A percentile compares a stretch with the other conserved stretches of the same genome.
These are phyloP conservation scores for Plasmopara viticola DNA, from an alignment of 352 stramenopile species.

Conservation along the genomic window DNA sequence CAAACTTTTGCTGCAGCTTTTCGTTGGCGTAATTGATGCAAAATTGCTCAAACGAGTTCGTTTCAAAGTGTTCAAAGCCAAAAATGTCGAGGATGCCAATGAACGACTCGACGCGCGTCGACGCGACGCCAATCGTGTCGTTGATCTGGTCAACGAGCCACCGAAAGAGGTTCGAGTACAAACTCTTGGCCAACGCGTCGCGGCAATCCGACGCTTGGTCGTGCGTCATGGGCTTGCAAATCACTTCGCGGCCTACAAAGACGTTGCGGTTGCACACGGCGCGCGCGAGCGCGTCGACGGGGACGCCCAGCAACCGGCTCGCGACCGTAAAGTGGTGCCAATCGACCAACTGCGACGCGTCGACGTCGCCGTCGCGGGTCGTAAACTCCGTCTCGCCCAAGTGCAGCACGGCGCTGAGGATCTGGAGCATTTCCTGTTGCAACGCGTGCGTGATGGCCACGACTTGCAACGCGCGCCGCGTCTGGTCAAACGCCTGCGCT, in stretches of 20 bases:
- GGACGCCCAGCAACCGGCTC: slow-evolving; percentile 53
- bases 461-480: slow-evolving; percentile 79
- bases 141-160: slow-evolving; percentile 95
- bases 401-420: slow-evolving; percentile 87
- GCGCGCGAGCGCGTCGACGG: slow-evolving; percentile 47
- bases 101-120: slow-evolving; percentile 45
- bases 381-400: slow-evolving; percentile 89
- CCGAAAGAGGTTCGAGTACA: slow-evolving; percentile 93
- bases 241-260: slow-evolving; percentile 74
- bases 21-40: slow-evolving; percentile 93
- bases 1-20: slow-evolving; percentile 87
- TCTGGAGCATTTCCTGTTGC: slow-evolving; percentile 84
- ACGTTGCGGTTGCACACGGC: slow-evolving; percentile 79
- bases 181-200: slow-evolving; percentile 92
- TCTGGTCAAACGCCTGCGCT: slow-evolving; percentile 25
- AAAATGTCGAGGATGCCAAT: slow-evolving; percentile 94
- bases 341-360: slow-evolving; percentile 62
- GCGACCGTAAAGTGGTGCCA: slow-evolving; percentile 48
- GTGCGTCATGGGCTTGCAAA: slow-evolving; percentile 77
- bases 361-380: slow-evolving; percentile 62
- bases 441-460: slow-evolving; percentile 81
- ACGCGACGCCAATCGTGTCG: slow-evolving; percentile 76
- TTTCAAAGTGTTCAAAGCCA: slow-evolving; percentile 89
- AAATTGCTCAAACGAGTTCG: slow-evolving; percentile 90
- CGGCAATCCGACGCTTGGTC: slow-evolving; percentile 80